Conservation (phyloP, 202 grass and related monocot species). For the Musa balbisiana region DNA sequence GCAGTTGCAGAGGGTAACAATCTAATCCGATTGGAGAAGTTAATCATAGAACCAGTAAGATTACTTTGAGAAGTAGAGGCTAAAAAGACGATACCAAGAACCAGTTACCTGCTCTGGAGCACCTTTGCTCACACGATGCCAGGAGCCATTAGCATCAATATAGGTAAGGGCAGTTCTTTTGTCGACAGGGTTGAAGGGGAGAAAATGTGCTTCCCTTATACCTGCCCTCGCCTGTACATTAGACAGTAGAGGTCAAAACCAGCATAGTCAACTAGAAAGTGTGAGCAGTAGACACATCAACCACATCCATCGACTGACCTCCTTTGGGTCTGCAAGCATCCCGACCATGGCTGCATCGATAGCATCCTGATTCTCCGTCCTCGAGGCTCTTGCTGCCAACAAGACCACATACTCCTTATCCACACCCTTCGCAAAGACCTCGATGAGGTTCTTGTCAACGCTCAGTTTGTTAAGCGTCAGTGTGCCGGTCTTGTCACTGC, state of each 20-base stretch:
- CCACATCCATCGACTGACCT: conserved; percentile 19
- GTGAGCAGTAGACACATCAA: neutral
- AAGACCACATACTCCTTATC: conserved; percentile 33
- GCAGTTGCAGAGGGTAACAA: conserved; percentile 53
- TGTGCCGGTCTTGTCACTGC: conserved; percentile 95
- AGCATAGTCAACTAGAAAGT: neutral
- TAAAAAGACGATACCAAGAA: neutral
- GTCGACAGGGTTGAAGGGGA: conserved; percentile 91
- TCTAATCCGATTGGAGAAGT: conserved; percentile 20
- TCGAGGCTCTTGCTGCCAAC: conserved; percentile 59
- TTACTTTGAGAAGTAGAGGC: no score
- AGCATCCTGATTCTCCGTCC: conserved; percentile 92
- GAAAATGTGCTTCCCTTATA: conserved; percentile 75
- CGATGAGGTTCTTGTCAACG: conserved; percentile 55
- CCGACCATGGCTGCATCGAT: conserved; percentile 81
- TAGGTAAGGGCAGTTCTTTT: conserved; percentile 96
- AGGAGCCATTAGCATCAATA: conserved; percentile 25
- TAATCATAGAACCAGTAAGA: neutral
- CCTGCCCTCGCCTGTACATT: conserved; percentile 55
- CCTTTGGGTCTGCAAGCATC: conserved; percentile 73
- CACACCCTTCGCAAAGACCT: conserved; percentile 45
- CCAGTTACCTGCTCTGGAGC: conserved; percentile 71
- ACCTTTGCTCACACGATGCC: conserved; percentile 87
- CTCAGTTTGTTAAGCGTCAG: conserved; percentile 83
- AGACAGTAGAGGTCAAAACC: conserved; percentile 1